phyloP scores from a whole-genome alignment of 129 eudicot genomes.

The Flaveria trinervia region DNA sequence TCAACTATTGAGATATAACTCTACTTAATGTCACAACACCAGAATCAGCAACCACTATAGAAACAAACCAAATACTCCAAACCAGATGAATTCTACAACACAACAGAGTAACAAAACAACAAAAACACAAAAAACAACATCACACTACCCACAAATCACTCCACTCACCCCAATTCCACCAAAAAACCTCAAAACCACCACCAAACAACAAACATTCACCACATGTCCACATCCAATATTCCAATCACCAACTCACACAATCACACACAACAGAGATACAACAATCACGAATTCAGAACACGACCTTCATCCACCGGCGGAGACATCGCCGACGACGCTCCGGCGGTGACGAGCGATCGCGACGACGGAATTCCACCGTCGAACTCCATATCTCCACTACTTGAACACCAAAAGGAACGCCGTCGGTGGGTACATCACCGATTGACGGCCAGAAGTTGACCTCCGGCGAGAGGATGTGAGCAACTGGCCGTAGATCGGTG shows the following conservation, averaged over 20 bases:
- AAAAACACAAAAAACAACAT: slow-evolving; percentile 8
- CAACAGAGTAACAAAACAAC: not conserved
- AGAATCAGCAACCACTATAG: not conserved
- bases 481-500: not conserved
- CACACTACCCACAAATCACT: slow-evolving; percentile 26
- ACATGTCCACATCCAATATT: not conserved
- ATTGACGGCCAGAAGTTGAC: slow-evolving; percentile 14
- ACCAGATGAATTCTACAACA: not conserved
- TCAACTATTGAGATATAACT: not conserved
- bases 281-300: not conserved
- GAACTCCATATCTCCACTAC: slow-evolving; percentile 38
- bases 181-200: slow-evolving; percentile 26
- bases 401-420: slow-evolving; percentile 27
- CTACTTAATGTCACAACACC: slow-evolving; percentile 7
- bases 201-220: not conserved
- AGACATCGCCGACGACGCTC: slow-evolving; percentile 34
- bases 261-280: not conserved
- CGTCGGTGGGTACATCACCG: slow-evolving; percentile 30
- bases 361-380: slow-evolving; percentile 55
- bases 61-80: not conserved
- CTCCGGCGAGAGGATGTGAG: slow-evolving; percentile 28
- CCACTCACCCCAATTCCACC: slow-evolving; percentile 11
- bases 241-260: not conserved
- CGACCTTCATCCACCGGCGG: slow-evolving; percentile 48
- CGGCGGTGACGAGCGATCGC: slow-evolving; percentile 41